These are phyloP conservation scores for Aspergillus vadensis DNA, from an alignment of 2,329 filamentous ascomycete species.

Conservation along the genomic window DNA sequence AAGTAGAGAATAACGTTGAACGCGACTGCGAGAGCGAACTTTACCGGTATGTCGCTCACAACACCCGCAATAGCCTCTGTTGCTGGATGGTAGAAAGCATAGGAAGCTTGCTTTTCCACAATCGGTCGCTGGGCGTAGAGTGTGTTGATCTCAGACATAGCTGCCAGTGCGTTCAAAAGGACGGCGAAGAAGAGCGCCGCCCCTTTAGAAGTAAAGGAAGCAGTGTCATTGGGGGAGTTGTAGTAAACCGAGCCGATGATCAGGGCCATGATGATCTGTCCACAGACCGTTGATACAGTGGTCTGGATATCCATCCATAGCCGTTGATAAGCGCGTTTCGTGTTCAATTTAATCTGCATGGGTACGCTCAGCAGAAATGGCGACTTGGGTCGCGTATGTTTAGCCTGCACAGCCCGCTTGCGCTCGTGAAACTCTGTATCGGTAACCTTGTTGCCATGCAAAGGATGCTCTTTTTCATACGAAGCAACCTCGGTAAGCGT, in stretches of 20 bases:
- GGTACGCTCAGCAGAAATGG: slow-evolving; percentile 76
- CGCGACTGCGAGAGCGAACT: slow-evolving; percentile 66
- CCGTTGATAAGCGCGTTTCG: slow-evolving; percentile 57
- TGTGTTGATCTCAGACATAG: slow-evolving; percentile 61
- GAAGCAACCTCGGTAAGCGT: slow-evolving; percentile 7
- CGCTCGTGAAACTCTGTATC: slow-evolving; percentile 34
- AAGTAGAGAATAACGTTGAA: slow-evolving; percentile 84
- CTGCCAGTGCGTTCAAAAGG: slow-evolving; percentile 77
- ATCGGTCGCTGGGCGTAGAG: slow-evolving; percentile 21
- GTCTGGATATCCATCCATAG: slow-evolving; percentile 72
- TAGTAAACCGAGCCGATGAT: slow-evolving; percentile 78
- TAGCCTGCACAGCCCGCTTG: slow-evolving; percentile 35
- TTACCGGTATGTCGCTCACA: slow-evolving; percentile 63
- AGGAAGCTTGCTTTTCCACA: slow-evolving; percentile 24
- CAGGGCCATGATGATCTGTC: slow-evolving; percentile 71
- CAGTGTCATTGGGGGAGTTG: slow-evolving; percentile 65
- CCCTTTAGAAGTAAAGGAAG: slow-evolving; percentile 73
- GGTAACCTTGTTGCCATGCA: slow-evolving; percentile 9
- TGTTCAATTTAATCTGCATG: not conserved
- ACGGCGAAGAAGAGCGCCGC: slow-evolving; percentile 81
- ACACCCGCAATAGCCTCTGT: slow-evolving; percentile 12
- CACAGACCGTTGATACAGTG: slow-evolving; percentile 62
- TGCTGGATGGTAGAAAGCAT: slow-evolving; percentile 25
- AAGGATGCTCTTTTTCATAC: slow-evolving; percentile 8
- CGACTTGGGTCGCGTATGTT: slow-evolving; percentile 67